A percentile compares a stretch with the other conserved stretches of the same genome.
Evolutionary conservation across 805 yeast genomes (phyloP).

Genomic region (Maudiozyma pseudohumilis): DNA sequence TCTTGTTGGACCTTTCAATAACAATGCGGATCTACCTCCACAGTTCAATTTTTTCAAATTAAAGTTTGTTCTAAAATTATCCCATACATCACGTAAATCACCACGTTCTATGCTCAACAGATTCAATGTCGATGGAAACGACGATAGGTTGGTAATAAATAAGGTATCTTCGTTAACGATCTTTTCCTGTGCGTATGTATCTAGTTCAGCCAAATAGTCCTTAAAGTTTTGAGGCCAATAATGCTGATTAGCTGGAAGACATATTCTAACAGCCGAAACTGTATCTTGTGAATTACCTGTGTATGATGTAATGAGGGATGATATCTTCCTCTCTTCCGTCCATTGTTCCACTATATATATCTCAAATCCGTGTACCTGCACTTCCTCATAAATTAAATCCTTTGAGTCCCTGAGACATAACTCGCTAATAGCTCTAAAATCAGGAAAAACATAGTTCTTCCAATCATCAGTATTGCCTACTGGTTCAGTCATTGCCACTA

Average conservation of each 20-base stretch:
- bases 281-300: slow-evolving; percentile 73
- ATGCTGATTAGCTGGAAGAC: slow-evolving; percentile 32
- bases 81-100: slow-evolving; percentile 40
- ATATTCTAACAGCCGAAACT: slow-evolving; percentile 51
- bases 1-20: slow-evolving; percentile 61
- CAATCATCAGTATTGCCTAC: no score
- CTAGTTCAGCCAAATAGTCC: slow-evolving; percentile 54
- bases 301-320: slow-evolving; percentile 64
- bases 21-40: slow-evolving; percentile 73
- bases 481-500: no score
- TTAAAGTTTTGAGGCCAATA: slow-evolving; percentile 37
- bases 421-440: slow-evolving; percentile 42
- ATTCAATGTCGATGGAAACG: slow-evolving; percentile 64
- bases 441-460: slow-evolving; percentile 40
- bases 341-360: slow-evolving; percentile 91
- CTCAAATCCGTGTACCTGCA: slow-evolving; percentile 65
- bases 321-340: slow-evolving; percentile 63
- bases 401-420: slow-evolving; percentile 34
- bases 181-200: slow-evolving; percentile 59
- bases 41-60: slow-evolving; percentile 71
- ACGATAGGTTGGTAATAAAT: slow-evolving; percentile 74
- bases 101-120: slow-evolving; percentile 63
- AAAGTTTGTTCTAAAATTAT: slow-evolving; percentile 59
- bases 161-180: slow-evolving; percentile 49
- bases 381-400: slow-evolving; percentile 36